A percentile compares a stretch with the other conserved stretches of the same genome.
Conservation (phyloP, 495 filamentous ascomycete genomes). For the Xylaria nigripes region DNA sequence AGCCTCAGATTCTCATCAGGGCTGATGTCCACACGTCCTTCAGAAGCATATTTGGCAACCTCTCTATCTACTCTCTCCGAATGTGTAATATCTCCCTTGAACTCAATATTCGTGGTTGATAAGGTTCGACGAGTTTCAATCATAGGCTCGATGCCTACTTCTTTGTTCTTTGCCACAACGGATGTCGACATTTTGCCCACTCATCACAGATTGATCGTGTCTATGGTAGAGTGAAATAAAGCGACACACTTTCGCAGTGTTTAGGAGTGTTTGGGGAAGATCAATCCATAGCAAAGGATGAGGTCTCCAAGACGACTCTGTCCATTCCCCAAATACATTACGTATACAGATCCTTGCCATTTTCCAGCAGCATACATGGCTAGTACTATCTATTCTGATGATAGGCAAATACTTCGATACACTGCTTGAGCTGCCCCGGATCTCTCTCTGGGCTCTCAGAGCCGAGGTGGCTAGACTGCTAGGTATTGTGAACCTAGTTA, state of each 20-base stretch:
- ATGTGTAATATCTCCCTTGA: slow-evolving; percentile 44
- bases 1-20: slow-evolving; percentile 46
- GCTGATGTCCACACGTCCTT: slow-evolving; percentile 43
- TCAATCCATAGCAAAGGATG: neutral
- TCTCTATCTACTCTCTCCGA: slow-evolving; percentile 53
- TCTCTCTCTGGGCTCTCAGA: neutral
- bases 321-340: neutral
- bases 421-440: neutral
- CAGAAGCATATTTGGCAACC: slow-evolving; percentile 53
- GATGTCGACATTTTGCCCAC: neutral
- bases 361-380: neutral
- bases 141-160: slow-evolving; percentile 30
- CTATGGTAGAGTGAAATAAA: neutral
- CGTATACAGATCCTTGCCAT: neutral
- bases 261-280: neutral
- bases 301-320: neutral
- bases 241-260: neutral
- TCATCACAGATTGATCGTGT: neutral
- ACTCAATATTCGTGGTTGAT: slow-evolving; percentile 28
- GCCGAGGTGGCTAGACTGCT: neutral
- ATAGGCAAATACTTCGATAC: neutral
- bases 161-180: neutral
- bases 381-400: no score
- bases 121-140: slow-evolving; percentile 42
- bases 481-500: no score